Conservation (phyloP, 1,284 basidiomycete species). For the Heterobasidion occidentale region DNA sequence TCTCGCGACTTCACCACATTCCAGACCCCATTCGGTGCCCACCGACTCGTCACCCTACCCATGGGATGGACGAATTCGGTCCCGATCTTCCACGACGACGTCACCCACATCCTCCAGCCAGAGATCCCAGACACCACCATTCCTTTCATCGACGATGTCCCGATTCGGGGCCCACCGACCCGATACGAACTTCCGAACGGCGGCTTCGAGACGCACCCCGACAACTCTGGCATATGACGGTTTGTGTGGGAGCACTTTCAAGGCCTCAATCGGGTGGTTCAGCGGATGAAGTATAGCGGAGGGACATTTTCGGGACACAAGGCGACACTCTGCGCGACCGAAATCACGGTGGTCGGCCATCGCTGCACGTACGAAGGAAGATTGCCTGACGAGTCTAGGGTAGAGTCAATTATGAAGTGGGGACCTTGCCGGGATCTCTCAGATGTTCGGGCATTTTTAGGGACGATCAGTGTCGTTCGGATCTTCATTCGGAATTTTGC, state of each 20-base stretch:
- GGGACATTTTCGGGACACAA: constrained; percentile 19
- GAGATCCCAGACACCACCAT: constrained; percentile 25
- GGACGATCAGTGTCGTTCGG: constrained; percentile 11
- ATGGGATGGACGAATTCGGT: constrained; percentile 32
- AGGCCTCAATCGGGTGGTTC: constrained; percentile 22
- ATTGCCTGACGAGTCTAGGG: constrained; percentile 7
- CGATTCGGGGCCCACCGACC: constrained; percentile 14
- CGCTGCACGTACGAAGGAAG: constrained; percentile 17
- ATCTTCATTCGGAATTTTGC: constrained; percentile 16
- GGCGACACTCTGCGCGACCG: constrained; percentile 5
- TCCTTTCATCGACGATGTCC: constrained; percentile 23
- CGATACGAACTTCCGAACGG: constrained; percentile 12
- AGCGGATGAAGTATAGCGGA: constrained; percentile 17
- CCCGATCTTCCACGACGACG: constrained; percentile 24
- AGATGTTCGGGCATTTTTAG: constrained; percentile 4
- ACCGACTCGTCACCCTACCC: constrained; percentile 18
- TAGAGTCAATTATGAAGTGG: constrained; percentile 15
- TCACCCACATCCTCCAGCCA: constrained; percentile 23
- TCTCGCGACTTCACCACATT: neutral
- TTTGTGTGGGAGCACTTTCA: constrained; percentile 25
- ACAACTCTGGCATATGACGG: constrained; percentile 22
- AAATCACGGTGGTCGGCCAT: constrained; percentile 20
- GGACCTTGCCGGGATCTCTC: constrained; percentile 8
- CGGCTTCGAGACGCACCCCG: constrained; percentile 17
- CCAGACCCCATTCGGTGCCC: constrained; percentile 7